phyloP scores from a whole-genome alignment of 768 basidiomycete genomes.

The Phaeotremella skinneri region DNA sequence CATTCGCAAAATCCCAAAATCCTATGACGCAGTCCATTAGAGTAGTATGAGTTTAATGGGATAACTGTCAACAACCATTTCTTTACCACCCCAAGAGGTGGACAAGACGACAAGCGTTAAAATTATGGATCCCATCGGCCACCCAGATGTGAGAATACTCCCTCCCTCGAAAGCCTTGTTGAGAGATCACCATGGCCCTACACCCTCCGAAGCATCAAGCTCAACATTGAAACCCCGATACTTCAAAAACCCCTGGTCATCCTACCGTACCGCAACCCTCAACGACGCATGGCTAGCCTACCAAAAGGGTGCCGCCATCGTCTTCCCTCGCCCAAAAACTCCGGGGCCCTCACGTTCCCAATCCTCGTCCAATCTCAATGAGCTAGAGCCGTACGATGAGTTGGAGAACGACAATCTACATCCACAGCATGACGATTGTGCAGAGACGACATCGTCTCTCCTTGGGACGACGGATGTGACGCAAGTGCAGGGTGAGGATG shows the following conservation, averaged over 20 bases:
- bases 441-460: slow-evolving; percentile 5
- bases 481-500: slow-evolving; percentile 30
- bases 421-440: slow-evolving; percentile 8
- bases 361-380: neutral
- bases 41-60: no score
- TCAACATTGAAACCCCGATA: slow-evolving; percentile 24
- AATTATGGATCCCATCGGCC: neutral
- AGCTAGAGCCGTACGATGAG: slow-evolving; percentile 2
- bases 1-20: no score
- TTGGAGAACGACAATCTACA: slow-evolving; percentile 2
- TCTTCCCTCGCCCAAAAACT: slow-evolving; percentile 19
- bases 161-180: slow-evolving; percentile 9
- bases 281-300: slow-evolving; percentile 43
- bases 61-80: no score
- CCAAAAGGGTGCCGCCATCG: slow-evolving; percentile 44
- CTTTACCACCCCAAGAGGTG: neutral
- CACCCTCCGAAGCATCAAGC: neutral
- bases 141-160: slow-evolving; percentile 13
- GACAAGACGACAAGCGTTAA: neutral
- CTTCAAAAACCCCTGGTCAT: slow-evolving; percentile 50
- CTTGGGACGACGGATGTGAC: slow-evolving; percentile 21
- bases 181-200: slow-evolving; percentile 31
- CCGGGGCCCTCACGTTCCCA: slow-evolving; percentile 6
- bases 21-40: no score
- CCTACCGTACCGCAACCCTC: slow-evolving; percentile 35